These are phyloP conservation scores for Beauveria australis DNA, from an alignment of 2,329 filamentous ascomycete species.

Conservation along the genomic window DNA sequence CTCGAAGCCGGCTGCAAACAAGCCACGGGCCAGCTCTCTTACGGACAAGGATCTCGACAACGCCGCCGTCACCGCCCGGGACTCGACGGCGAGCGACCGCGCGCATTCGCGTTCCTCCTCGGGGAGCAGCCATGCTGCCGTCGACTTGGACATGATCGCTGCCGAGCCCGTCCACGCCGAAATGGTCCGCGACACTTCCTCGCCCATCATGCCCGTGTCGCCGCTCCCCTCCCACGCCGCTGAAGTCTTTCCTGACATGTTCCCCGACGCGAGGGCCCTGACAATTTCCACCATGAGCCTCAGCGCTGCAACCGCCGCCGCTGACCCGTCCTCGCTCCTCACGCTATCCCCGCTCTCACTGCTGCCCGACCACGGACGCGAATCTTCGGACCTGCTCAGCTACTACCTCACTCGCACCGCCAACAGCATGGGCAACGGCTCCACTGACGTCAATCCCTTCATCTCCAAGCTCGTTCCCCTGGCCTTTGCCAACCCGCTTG, in stretches of 20 bases:
- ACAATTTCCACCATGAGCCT: background rate
- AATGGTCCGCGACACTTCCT: background rate
- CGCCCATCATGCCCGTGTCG: background rate
- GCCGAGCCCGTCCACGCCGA: background rate
- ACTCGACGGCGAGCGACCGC: background rate
- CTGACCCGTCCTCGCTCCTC: slow-evolving; percentile 17
- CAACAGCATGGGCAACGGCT: slow-evolving; percentile 39
- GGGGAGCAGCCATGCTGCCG: background rate
- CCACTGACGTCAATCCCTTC: slow-evolving; percentile 37
- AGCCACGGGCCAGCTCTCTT: background rate
- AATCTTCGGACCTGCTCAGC: slow-evolving; percentile 29
- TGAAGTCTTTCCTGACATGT: background rate
- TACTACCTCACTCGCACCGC: slow-evolving; percentile 37
- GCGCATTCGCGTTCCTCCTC: slow-evolving; percentile 5
- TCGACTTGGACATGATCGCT: background rate
- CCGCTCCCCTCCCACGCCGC: background rate
- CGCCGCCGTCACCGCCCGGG: background rate
- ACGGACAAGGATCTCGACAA: background rate
- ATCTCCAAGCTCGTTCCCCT: slow-evolving; percentile 36
- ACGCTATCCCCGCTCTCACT: slow-evolving; percentile 21
- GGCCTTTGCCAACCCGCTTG: slow-evolving; percentile 36
- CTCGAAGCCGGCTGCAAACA: background rate
- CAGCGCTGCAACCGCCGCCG: background rate
- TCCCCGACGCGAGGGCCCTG: background rate
- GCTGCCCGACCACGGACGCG: slow-evolving; percentile 8